A percentile compares a stretch with the other conserved stretches of the same genome.
Conservation (phyloP, 2,329 filamentous ascomycete genomes). For the Fonsecaea monophora region DNA sequence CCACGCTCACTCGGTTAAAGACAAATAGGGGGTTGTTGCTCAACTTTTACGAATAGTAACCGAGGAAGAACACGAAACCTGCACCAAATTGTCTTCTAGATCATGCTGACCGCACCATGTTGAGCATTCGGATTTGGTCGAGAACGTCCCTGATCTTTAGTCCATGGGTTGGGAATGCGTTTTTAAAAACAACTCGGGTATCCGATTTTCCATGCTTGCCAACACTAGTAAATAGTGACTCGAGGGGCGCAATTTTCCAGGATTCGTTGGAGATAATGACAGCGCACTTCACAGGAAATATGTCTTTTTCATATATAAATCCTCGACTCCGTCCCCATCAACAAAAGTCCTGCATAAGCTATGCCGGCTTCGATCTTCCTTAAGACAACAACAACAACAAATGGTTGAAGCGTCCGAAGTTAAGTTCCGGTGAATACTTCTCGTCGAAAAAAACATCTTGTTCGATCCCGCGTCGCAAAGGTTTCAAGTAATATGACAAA, state of each 20-base stretch:
- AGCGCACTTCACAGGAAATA: conserved; percentile 4
- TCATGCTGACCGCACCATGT: not conserved
- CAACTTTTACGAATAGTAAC: conserved; percentile 3
- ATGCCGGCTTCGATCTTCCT: not conserved
- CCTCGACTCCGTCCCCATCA: not conserved
- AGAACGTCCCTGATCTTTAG: conserved; percentile 2
- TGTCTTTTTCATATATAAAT: not conserved
- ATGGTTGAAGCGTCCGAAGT: not conserved
- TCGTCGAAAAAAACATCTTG: not conserved
- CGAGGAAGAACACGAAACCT: not conserved
- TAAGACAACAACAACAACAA: not conserved
- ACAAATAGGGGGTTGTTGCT: conserved; percentile 2
- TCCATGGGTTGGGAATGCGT: conserved; percentile 2
- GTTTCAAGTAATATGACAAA: too few species aligned
- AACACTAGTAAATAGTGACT: conserved; percentile 2
- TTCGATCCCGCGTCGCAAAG: too few species aligned
- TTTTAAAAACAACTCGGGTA: not conserved
- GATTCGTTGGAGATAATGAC: not conserved
- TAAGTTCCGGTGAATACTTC: conserved; percentile 3
- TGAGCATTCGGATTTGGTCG: not conserved
- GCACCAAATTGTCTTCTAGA: not conserved
- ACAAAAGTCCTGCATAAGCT: not conserved
- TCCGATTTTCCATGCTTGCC: not conserved
- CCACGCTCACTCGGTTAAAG: not conserved
- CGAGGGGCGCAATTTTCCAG: not conserved